These are phyloP conservation scores for Colletotrichum agaves DNA, from an alignment of 2,329 filamentous ascomycete species.

Conservation along the genomic window DNA sequence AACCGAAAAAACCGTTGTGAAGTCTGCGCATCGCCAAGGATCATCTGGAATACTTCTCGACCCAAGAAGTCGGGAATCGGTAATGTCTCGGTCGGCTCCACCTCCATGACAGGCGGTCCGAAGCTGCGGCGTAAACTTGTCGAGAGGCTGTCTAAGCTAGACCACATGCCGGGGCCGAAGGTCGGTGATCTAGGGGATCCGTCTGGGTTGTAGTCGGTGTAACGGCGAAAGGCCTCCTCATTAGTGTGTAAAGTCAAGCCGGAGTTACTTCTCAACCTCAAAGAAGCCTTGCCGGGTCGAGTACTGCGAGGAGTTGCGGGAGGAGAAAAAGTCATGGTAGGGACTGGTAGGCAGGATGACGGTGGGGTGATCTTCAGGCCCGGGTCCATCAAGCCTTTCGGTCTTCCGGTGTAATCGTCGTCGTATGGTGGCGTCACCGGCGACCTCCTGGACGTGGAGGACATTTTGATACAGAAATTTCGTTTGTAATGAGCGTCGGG, in stretches of 20 bases:
- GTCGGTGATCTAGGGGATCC: conserved; percentile 46
- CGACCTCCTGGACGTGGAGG: conserved; percentile 20
- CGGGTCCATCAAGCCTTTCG: conserved; percentile 1
- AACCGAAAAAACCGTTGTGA: conserved; percentile 60
- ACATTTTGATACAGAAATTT: conserved; percentile 15
- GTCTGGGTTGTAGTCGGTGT: conserved; percentile 57
- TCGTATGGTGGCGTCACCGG: conserved; percentile 36
- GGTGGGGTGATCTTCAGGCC: conserved; percentile 1
- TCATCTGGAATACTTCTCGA: conserved; percentile 60
- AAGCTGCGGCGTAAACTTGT: conserved; percentile 34
- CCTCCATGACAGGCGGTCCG: conserved; percentile 15
- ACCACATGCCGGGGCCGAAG: conserved; percentile 36
- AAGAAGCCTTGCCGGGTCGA: conserved; percentile 40
- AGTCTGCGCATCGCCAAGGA: conserved; percentile 59
- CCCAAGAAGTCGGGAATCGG: conserved; percentile 60
- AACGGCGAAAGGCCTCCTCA: conserved; percentile 55
- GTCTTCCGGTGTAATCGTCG: conserved; percentile 11
- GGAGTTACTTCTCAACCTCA: conserved; percentile 56
- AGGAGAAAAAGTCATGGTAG: conserved; percentile 40
- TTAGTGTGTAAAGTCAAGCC: conserved; percentile 58
- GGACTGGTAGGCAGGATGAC: conserved; percentile 2
- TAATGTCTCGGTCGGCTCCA: conserved; percentile 31
- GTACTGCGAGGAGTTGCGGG: conserved; percentile 40
- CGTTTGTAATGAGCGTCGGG: conserved; percentile 16
- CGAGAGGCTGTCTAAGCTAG: conserved; percentile 39